Evolutionary conservation across 2,329 filamentous ascomycete genomes (phyloP), one percentile per base, ranked within the genome.

Genomic region (Cladosporium sp.): DNA sequence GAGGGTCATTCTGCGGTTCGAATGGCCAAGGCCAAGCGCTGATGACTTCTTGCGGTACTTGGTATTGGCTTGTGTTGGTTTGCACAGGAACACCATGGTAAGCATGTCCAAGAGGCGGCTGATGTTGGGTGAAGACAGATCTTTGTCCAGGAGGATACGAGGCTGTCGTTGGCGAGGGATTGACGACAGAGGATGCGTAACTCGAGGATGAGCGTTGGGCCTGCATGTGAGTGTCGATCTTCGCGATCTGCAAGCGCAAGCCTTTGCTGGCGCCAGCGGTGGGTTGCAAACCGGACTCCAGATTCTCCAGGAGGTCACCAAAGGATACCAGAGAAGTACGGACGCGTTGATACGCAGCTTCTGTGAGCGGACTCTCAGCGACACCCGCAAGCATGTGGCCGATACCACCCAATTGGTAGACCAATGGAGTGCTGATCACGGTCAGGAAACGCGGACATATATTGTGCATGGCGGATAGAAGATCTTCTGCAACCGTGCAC

Each of bases 331-430:
- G 70, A 21, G 82, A 74, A 21, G 73, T 72, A 43, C 81, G 75
- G 30, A 83, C 78, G 34, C 77, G 74, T 32, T 75, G 72, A 67
- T 82, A 83, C 1, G 75, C 76, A 34, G 72, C 71, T 67, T 82
- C 79, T 28, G 76, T 79, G n/a, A 83, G 67, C 26, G 75, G 76
- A 7, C 78, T 77, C 65, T 81, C 81, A 67, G 84, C 79, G 30
- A 82, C 79, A 5, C 78, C 79, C 23, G 80, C 80, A n/a, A 85
- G 76, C 58, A 84, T 82, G 2, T 78, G 76, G 5, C 82, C 83
- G 49, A 84, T 83, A 16, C 81, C 80, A 8, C 77, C 80, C 4
- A 85, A 74, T 68, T 84, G 82, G 67, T 84, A 78, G 6, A 84
- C 75, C 65, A 84, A 72, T 18, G 82, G 82, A 5, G 80, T 79